A percentile compares a stretch with the other conserved stretches of the same genome.
phyloP scores from a whole-genome alignment of 129 eudicot species.

The Dittrichia graveolens region DNA sequence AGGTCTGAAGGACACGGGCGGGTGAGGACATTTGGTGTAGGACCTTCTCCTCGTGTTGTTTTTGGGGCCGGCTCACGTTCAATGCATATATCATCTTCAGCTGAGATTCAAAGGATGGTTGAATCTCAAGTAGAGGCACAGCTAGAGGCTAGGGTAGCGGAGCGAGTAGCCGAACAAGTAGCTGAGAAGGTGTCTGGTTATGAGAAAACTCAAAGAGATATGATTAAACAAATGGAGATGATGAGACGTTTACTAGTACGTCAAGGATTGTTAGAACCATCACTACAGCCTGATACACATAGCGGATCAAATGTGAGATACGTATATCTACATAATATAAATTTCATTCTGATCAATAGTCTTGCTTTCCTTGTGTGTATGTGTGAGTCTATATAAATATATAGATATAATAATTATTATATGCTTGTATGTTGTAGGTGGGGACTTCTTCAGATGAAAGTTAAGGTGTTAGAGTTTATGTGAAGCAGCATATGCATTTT shows the following conservation, averaged over 20 bases:
- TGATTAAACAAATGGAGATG: neutral
- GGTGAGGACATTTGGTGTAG: conserved; percentile 20
- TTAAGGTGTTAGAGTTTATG: too few species aligned
- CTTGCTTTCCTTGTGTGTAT: neutral
- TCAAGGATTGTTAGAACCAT: too few species aligned
- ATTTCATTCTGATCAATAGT: neutral
- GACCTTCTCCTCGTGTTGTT: conserved; percentile 13
- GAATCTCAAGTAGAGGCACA: conserved; percentile 10
- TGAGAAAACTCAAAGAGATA: neutral
- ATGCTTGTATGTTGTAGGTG: too few species aligned
- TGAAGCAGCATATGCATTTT: too few species aligned
- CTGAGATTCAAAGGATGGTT: conserved; percentile 20
- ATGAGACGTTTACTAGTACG: neutral
- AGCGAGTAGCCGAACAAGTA: neutral
- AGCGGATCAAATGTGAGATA: too few species aligned
- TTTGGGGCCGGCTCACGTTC: neutral
- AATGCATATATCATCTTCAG: neutral
- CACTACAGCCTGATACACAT: too few species aligned
- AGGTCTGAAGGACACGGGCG: conserved; percentile 4
- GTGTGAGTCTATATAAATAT: neutral
- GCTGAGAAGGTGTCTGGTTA: neutral
- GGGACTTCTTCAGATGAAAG: too few species aligned
- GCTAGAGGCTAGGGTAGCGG: conserved; percentile 1
- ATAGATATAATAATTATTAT: neutral
- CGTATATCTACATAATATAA: too few species aligned